Base-by-base conservation (phyloP, 1,139 yeast genomes). In the Magnusiomyces starmeri region DNA sequence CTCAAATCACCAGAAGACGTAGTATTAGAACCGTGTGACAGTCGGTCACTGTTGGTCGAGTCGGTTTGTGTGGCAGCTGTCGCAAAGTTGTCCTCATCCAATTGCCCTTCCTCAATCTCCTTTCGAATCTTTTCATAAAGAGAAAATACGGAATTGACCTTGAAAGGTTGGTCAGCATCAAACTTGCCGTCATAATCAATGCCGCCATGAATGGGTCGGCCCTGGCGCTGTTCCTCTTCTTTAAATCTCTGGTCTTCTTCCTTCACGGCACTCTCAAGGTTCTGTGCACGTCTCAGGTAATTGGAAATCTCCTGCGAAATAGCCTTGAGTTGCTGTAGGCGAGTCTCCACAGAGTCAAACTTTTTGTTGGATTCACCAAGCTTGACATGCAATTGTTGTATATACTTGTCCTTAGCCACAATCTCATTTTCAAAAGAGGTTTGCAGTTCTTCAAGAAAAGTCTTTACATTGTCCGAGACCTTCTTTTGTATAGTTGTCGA, bases 101-200 rank as follows among this genome's bases (percentile, higher is more conserved):
- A 7, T 7, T 12, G 4, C 12, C 24, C 32, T 14, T 34, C 26
- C 21, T 18, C 12, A 10, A 22, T 16, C 10, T 39, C 47, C 26
- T 34, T 46, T 21, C 14, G 50, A 3, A 20, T 39, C 8, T 16
- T 20, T 4, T 27, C 46, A n/a, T 21, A 24, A 18, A 39, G n/a
- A 14, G 43, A 16, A n/a, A 34, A 27, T 26, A 46, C 39, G 29
- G 43, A 14, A 56, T 76, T 73, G 25, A 85, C 78, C 48, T 85
- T 74, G 67, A 86, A 90, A 21, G 96, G 95, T 62, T 84, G 89
- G 67, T 87, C 96, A 1, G 95, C 90, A 66, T 86, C 92, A 63
- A 81, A 83, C 53, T 78, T 79, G 35, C 78, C 81, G 21, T 74
- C 73, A 51, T 74, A 74, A 56, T 71, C 72, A 12, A 56, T 53